Evolutionary conservation across 2,329 filamentous ascomycete species (phyloP).

Genomic region (Pseudogymnoascus sp.): DNA sequence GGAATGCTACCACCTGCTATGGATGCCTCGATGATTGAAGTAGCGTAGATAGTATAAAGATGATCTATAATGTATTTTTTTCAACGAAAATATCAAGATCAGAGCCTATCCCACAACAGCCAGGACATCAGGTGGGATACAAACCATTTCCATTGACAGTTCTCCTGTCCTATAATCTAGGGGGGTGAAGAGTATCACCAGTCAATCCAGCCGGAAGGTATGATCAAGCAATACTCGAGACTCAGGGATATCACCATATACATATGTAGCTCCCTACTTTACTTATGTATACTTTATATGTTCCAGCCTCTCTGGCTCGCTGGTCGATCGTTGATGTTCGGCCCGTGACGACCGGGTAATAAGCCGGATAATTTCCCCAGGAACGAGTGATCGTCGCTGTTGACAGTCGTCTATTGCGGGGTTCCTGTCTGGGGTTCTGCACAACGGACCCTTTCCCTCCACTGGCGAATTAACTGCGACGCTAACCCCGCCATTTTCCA

Average conservation of each 20-base stretch:
- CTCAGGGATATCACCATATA: not conserved
- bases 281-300: not conserved
- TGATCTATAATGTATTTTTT: too few relatives aligned
- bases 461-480: not conserved
- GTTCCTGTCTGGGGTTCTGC: not conserved
- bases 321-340: not conserved
- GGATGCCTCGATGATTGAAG: too few relatives aligned
- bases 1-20: too few relatives aligned
- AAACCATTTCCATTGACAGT: too few relatives aligned
- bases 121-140: too few relatives aligned
- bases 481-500: not conserved
- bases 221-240: not conserved
- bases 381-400: not conserved
- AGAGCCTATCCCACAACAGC: too few relatives aligned
- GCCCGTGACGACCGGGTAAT: not conserved
- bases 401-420: not conserved
- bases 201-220: not conserved
- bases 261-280: not conserved
- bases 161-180: too few relatives aligned
- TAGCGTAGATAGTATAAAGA: too few relatives aligned
- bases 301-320: not conserved
- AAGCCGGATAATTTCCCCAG: conserved; percentile 1
- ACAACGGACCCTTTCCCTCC: not conserved
- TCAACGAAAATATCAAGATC: too few relatives aligned
- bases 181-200: not conserved